Conservation (phyloP, 176 grass and related monocot species). For the Hordeum vulgare region MorexV3_pseudomolecules_assembly NC_058521.1:535532036-535532535, state of each 20-base stretch:
- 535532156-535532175: too few species aligned
- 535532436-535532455: not conserved
- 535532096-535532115: too few species aligned
- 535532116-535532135: too few species aligned
- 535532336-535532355: not conserved
- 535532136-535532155: too few species aligned
- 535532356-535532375: not conserved
- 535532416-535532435: not conserved
- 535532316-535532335: not conserved
- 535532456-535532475: not conserved
- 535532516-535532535: constrained; percentile 78
- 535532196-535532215: too few species aligned
- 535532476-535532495: constrained; percentile 51
- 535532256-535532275: not conserved
- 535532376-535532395: not conserved
- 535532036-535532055: not conserved
- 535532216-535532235: too few species aligned
- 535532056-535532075: not conserved
- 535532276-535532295: not conserved
- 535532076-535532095: too few species aligned
- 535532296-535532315: not conserved
- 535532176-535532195: too few species aligned
- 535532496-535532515: constrained; percentile 58
- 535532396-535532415: not conserved
- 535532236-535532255: not conserved